A percentile compares a stretch with the other conserved stretches of the same genome.
Conservation (phyloP, 306 rosid genomes). For the Cicer bijugum region DNA sequence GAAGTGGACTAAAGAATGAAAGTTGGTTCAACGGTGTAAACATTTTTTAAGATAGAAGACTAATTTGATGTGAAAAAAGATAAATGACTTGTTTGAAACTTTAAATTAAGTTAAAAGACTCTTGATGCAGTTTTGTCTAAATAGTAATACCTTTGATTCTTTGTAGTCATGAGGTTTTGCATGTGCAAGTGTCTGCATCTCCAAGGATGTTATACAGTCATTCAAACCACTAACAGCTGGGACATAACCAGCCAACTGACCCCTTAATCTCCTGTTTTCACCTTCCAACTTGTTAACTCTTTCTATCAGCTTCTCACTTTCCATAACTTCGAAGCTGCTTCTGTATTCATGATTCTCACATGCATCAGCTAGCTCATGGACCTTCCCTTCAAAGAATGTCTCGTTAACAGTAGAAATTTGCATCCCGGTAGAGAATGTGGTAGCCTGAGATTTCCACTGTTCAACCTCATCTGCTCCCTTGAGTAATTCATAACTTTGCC, state of each 20-base stretch:
- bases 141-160: constrained; percentile 58
- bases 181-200: constrained; percentile 58
- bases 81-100: no score
- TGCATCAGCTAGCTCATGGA: constrained; percentile 60
- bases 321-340: constrained; percentile 55
- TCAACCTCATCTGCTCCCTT: constrained; percentile 60
- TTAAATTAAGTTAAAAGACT: no score
- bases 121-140: background rate
- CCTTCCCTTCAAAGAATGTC: constrained; percentile 73
- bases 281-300: constrained; percentile 58
- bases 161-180: constrained; percentile 39
- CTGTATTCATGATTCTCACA: constrained; percentile 59
- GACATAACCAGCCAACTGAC: constrained; percentile 68
- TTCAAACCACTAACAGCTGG: constrained; percentile 70
- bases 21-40: no score
- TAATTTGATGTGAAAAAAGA: no score
- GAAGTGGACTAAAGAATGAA: no score
- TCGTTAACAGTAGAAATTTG: constrained; percentile 65
- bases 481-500: constrained; percentile 52
- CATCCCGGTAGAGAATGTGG: constrained; percentile 55
- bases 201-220: constrained; percentile 69
- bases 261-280: constrained; percentile 60
- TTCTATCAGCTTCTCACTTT: constrained; percentile 65
- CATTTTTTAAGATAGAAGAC: no score
- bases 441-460: constrained; percentile 66